Percentiles rank a stretch among this genome's conserved stretches.
Evolutionary conservation across 1,284 basidiomycete species (phyloP).

Genomic region (Irpex sp.): DNA sequence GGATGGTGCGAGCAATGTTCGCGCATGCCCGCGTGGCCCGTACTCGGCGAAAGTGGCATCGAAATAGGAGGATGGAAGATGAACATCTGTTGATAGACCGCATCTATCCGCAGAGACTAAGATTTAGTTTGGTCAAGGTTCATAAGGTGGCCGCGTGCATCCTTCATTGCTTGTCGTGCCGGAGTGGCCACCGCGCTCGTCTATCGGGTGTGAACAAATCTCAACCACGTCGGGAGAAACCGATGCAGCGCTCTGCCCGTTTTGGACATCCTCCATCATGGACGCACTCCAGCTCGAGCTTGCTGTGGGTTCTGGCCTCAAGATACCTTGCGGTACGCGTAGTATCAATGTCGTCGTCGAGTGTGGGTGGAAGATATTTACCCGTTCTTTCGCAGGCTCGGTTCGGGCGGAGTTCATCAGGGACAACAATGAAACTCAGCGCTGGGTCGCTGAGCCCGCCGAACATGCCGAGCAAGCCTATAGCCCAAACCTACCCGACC

Average conservation of each 20-base stretch:
- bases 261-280: not conserved
- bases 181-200: constrained; percentile 2
- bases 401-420: not conserved
- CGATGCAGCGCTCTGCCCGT: not conserved
- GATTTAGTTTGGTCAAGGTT: constrained; percentile 1
- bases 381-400: not conserved
- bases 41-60: not conserved
- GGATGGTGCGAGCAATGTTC: not conserved
- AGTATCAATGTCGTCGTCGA: not conserved
- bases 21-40: not conserved
- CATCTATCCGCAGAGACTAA: constrained; percentile 1
- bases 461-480: not conserved
- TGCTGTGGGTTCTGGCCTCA: too few species aligned
- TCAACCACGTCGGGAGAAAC: not conserved
- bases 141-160: not conserved
- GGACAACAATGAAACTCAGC: constrained; percentile 1
- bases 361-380: not conserved
- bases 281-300: not conserved
- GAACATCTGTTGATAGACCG: not conserved
- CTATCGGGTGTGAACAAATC: constrained; percentile 1
- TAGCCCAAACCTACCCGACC: not conserved
- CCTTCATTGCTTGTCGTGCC: constrained; percentile 1
- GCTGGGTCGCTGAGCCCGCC: not conserved
- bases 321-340: too few species aligned
- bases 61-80: not conserved